Conservation (phyloP, 2,329 filamentous ascomycete species). For the Talaromyces piceae region DNA sequence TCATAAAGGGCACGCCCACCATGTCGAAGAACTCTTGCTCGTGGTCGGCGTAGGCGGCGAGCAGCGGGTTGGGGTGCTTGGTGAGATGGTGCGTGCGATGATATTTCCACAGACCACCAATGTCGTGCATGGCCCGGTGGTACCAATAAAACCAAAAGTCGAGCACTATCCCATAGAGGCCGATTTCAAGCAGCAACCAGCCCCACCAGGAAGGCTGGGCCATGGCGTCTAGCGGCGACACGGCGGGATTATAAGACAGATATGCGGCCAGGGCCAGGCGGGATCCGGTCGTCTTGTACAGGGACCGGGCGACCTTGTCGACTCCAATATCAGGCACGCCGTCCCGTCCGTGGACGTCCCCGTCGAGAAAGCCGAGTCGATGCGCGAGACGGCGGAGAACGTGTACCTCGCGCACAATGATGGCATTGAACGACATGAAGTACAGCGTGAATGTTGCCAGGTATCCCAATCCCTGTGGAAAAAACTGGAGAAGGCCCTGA, state of each 20-base stretch:
- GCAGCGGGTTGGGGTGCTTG: conserved; percentile 39
- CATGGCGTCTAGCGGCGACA: conserved; percentile 26
- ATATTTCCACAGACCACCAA: conserved; percentile 35
- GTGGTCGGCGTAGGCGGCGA: conserved; percentile 36
- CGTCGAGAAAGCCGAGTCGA: conserved; percentile 36
- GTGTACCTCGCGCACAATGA: conserved; percentile 34
- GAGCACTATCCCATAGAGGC: conserved; percentile 36
- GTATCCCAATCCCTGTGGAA: conserved; percentile 18
- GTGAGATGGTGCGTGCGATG: conserved; percentile 42
- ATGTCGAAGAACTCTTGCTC: conserved; percentile 41
- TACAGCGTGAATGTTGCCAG: conserved; percentile 32
- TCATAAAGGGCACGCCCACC: conserved; percentile 34
- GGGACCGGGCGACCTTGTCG: conserved; percentile 24
- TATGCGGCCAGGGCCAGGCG: conserved; percentile 29
- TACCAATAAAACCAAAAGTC: conserved; percentile 44
- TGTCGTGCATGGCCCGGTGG: conserved; percentile 38
- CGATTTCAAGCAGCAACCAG: conserved; percentile 30
- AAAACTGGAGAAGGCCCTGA: conserved; percentile 29
- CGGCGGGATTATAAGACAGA: conserved; percentile 23
- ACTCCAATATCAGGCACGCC: conserved; percentile 37
- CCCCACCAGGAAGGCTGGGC: conserved; percentile 1
- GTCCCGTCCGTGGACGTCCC: conserved; percentile 39
- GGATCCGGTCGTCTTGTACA: conserved; percentile 27
- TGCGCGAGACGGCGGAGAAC: conserved; percentile 34
- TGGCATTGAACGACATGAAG: conserved; percentile 32